Evolutionary conservation across 371 early-diverging fungal species (phyloP).

Genomic region (Vairimorpha apis): DNA sequence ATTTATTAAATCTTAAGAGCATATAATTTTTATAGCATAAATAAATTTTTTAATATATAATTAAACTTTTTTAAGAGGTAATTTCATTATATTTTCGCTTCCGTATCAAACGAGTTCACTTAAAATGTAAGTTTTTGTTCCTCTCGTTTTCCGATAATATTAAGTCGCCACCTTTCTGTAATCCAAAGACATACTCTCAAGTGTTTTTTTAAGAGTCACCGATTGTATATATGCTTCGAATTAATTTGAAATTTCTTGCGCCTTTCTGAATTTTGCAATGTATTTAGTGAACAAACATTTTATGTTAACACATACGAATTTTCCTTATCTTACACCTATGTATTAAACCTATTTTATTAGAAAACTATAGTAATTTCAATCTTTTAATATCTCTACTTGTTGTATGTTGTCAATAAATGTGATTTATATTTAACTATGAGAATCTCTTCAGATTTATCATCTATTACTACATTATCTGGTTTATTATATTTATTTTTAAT

Average conservation of each 20-base stretch:
- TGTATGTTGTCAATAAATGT: neutral
- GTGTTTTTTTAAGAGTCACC: neutral
- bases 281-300: neutral
- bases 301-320: neutral
- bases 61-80: no score
- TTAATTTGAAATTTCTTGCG: neutral
- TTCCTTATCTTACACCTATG: neutral
- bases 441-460: neutral
- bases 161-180: no score
- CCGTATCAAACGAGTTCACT: no score
- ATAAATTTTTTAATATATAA: no score
- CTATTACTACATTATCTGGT: neutral
- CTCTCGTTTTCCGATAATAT: no score
- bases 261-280: neutral
- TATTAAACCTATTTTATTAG: neutral
- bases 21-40: no score
- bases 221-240: neutral
- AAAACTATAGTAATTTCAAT: neutral
- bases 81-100: no score
- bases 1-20: no score
- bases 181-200: neutral
- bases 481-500: neutral
- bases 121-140: no score
- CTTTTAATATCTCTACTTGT: neutral
- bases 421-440: neutral